Evolutionary conservation across 2,329 filamentous ascomycete genomes (phyloP).

Genomic region (Epichloe sibirici): DNA sequence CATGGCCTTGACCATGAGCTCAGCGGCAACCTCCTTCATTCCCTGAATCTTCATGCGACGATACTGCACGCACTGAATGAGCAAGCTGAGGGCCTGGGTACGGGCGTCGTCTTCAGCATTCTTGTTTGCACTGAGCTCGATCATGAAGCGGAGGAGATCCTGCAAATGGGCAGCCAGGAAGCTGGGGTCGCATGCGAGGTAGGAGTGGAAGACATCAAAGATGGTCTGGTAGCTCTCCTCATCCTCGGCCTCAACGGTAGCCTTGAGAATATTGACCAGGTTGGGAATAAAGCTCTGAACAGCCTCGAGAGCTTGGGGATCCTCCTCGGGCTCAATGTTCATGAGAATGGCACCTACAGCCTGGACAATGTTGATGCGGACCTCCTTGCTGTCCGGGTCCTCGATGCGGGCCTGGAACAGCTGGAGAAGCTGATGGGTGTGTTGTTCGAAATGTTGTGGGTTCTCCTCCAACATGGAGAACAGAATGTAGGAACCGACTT

Average conservation of each 20-base stretch:
- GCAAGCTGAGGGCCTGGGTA: conserved; percentile 81
- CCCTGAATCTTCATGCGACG: conserved; percentile 92
- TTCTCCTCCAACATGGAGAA: conserved; percentile 85
- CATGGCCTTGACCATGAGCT: conserved; percentile 77
- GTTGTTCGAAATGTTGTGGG: conserved; percentile 71
- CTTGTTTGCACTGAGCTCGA: conserved; percentile 67
- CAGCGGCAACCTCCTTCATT: conserved; percentile 69
- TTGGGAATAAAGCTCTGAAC: conserved; percentile 73
- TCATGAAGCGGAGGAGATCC: conserved; percentile 88
- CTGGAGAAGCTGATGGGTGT: conserved; percentile 66
- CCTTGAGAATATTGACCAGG: conserved; percentile 85
- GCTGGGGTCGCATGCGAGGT: conserved; percentile 78
- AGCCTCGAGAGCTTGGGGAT: conserved; percentile 56
- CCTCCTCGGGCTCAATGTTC: conserved; percentile 79
- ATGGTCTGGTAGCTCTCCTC: conserved; percentile 82
- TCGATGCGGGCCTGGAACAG: conserved; percentile 80
- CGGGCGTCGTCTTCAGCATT: conserved; percentile 74
- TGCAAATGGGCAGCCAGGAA: conserved; percentile 77
- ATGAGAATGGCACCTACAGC: conserved; percentile 80
- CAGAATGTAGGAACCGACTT: conserved; percentile 86
- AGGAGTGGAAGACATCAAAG: conserved; percentile 94
- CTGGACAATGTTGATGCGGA: conserved; percentile 88
- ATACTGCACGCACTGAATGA: conserved; percentile 85
- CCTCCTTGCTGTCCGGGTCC: conserved; percentile 81
- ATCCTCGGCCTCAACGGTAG: conserved; percentile 64